A percentile compares a stretch with the other conserved stretches of the same genome.
Evolutionary conservation across 2,329 filamentous ascomycete genomes (phyloP).

Genomic region (Xylariaceae sp.): DNA sequence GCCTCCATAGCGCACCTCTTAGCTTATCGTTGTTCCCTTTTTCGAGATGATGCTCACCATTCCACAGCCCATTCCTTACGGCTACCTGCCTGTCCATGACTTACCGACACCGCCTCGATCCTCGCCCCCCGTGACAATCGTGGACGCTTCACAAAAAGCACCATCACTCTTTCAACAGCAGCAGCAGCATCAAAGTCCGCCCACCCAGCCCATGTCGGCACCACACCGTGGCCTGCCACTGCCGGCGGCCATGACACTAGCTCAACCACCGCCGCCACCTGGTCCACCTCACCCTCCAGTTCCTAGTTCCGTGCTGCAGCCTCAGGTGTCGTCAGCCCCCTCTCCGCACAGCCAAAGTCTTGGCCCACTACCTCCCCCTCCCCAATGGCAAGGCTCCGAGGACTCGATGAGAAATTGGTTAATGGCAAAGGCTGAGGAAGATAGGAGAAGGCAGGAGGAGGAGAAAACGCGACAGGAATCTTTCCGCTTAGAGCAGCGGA

Average conservation of each 20-base stretch:
- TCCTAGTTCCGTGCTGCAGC: slow-evolving; percentile 38
- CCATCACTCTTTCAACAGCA: slow-evolving; percentile 48
- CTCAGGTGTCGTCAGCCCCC: slow-evolving; percentile 40
- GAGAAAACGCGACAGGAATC: slow-evolving; percentile 70
- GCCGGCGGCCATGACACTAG: slow-evolving; percentile 68
- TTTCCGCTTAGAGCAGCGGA: slow-evolving; percentile 73
- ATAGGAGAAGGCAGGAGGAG: slow-evolving; percentile 75
- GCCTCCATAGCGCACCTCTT: slow-evolving; percentile 32
- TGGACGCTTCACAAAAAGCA: slow-evolving; percentile 53
- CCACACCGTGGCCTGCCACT: slow-evolving; percentile 73
- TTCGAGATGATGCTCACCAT: slow-evolving; percentile 64
- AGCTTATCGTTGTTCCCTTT: slow-evolving; percentile 33
- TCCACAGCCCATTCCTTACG: slow-evolving; percentile 64
- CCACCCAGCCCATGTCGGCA: slow-evolving; percentile 67
- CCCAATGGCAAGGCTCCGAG: slow-evolving; percentile 70
- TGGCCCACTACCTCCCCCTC: slow-evolving; percentile 66
- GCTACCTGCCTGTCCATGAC: slow-evolving; percentile 67
- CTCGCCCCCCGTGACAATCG: slow-evolving; percentile 59
- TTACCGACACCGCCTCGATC: slow-evolving; percentile 64
- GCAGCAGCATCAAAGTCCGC: slow-evolving; percentile 54
- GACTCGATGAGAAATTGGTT: slow-evolving; percentile 77
- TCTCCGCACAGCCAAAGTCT: slow-evolving; percentile 50
- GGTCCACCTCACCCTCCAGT: slow-evolving; percentile 39
- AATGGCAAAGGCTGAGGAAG: slow-evolving; percentile 73
- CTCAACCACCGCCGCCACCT: slow-evolving; percentile 46